Base-by-base conservation (phyloP, 495 filamentous ascomycete genomes). In the Xylaria palmicola region DNA sequence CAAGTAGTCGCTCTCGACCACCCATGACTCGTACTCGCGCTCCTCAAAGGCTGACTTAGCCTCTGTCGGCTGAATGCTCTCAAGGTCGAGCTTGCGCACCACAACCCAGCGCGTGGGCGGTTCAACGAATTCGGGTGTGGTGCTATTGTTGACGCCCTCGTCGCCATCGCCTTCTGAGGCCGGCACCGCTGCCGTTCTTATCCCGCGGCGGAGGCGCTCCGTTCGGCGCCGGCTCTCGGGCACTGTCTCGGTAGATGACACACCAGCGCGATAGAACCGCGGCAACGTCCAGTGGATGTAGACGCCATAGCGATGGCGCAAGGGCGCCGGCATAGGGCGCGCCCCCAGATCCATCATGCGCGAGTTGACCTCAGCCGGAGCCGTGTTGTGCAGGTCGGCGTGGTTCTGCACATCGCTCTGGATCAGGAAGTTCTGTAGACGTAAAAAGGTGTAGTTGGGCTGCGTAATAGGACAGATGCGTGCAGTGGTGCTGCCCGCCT, bases 211-310 rank as follows among this genome's bases (percentile, higher is more conserved):
- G 17, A 57, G 26, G 0, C 52, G 57, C 24, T 65, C 62, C 17
- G 15, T 9, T 15, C 24, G 9, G 13, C 45, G 45, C 13, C 24
- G 45, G 13, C 17, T n/a, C 22, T 27, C 10, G 15, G 45, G 9
- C 22, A 48, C 24, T 4, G 45, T 19, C 13, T 22, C 49, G 8
- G 30, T 43, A 19, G 59, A 45, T n/a, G 36, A 17, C n/a, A 62
- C 43, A 6, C 78, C 81, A 0, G 64, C 26, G 0, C 82, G 74
- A 53, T 81, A 85, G 10, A 68, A 7, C 0, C 72, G 74, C 0
- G 83, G 83, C 0, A 86, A n/a, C 1, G 60, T 74, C 83, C 83
- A 86, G 61, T 81, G 76, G 0, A 86, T 15, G 56, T 85, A 84
- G 4, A 85, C 80, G 0, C 83, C 83, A 1, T 69, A 48, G 2